Percentiles rank a stretch among this genome's conserved stretches.
phyloP scores from a whole-genome alignment of 768 basidiomycete species.

The Amanita muscaria region DNA sequence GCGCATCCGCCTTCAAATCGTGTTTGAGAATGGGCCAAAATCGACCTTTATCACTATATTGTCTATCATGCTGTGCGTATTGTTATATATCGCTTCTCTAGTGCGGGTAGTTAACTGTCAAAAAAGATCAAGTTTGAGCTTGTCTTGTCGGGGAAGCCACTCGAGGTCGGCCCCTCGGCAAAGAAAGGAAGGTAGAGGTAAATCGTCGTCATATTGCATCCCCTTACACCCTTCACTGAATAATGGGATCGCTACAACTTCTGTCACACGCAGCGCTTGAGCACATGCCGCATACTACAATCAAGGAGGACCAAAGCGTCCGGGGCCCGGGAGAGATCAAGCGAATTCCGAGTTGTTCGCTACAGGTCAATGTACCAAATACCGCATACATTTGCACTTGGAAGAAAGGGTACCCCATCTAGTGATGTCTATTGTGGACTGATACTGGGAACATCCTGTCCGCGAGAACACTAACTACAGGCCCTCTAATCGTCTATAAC shows the following conservation, averaged over 20 bases:
- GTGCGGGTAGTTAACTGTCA: not conserved
- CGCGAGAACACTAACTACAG: too few species aligned
- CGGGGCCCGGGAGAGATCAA: too few species aligned
- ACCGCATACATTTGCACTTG: too few species aligned
- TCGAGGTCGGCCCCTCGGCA: conserved; percentile 56
- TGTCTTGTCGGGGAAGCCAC: conserved; percentile 68
- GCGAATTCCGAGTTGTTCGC: too few species aligned
- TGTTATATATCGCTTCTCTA: not conserved
- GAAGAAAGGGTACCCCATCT: too few species aligned
- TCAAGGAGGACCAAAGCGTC: too few species aligned
- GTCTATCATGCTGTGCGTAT: conserved; percentile 75
- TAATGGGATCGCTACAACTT: conserved; percentile 30
- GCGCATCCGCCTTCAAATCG: conserved; percentile 52
- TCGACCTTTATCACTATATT: conserved; percentile 81
- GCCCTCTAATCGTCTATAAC: too few species aligned
- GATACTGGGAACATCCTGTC: too few species aligned
- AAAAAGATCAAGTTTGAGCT: conserved; percentile 81
- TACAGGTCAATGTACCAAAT: too few species aligned
- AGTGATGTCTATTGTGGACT: too few species aligned
- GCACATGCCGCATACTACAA: too few species aligned
- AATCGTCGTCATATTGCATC: too few species aligned
- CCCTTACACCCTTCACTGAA: not conserved
- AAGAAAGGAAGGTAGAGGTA: conserved; percentile 72
- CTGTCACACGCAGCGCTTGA: conserved; percentile 43
- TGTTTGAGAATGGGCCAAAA: conserved; percentile 64